These are phyloP conservation scores for Candida albicans DNA, from an alignment of 1,139 yeast species.

Conservation along the genomic window DNA sequence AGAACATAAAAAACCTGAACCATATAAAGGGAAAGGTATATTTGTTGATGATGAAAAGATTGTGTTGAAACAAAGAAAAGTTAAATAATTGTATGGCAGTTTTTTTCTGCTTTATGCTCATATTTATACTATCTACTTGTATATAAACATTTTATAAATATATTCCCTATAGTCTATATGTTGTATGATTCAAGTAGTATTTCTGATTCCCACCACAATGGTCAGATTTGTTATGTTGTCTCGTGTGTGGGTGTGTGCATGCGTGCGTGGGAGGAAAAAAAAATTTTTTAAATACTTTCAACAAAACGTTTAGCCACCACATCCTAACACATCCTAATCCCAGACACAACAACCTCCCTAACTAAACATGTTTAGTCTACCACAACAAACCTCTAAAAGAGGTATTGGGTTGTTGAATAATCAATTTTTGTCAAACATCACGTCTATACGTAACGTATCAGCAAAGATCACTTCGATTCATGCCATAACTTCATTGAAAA, in stretches of 20 bases:
- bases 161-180: no score
- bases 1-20: conserved; percentile 91
- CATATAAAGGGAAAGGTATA: conserved; percentile 97
- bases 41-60: conserved; percentile 90
- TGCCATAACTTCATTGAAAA: conserved; percentile 49
- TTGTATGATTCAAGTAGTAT: no score
- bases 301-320: background rate
- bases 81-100: conserved; percentile 54
- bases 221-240: no score
- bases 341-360: background rate
- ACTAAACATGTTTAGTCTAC: conserved; percentile 4
- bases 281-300: background rate
- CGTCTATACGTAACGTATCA: conserved; percentile 23
- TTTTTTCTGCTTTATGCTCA: background rate
- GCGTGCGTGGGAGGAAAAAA: no score
- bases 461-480: conserved; percentile 56
- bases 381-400: conserved; percentile 1
- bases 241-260: no score
- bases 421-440: background rate
- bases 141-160: background rate
- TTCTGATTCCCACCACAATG: no score
- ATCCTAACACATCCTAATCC: background rate
- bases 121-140: background rate
- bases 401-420: no score
- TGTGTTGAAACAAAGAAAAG: conserved; percentile 86